Evolutionary conservation across 345 rosid species (phyloP).

Genomic region (Gossypium bickii): DNA sequence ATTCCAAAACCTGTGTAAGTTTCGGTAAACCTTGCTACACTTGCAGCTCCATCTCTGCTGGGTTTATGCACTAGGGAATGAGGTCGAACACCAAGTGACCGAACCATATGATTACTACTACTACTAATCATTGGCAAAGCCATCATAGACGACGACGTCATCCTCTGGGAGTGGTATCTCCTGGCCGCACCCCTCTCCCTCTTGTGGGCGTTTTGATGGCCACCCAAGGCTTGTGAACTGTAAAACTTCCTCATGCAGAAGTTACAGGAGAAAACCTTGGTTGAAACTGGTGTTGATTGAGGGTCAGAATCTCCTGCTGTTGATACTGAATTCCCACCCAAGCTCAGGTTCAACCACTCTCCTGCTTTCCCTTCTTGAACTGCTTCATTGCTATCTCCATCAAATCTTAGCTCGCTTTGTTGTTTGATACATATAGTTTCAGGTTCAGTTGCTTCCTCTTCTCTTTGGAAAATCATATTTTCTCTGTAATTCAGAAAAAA

Average conservation of each 20-base stretch:
- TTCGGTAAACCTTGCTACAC: constrained; percentile 43
- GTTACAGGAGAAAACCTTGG: constrained; percentile 61
- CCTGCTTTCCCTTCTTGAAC: constrained; percentile 27
- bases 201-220: constrained; percentile 83
- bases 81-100: constrained; percentile 54
- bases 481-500: background rate
- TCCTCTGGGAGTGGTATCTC: constrained; percentile 56
- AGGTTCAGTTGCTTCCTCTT: constrained; percentile 24
- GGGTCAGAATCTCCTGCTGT: constrained; percentile 35
- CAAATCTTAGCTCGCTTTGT: constrained; percentile 14
- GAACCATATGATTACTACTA: constrained; percentile 23
- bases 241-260: constrained; percentile 73
- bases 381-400: constrained; percentile 19
- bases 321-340: constrained; percentile 42
- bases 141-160: constrained; percentile 32
- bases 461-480: constrained; percentile 40
- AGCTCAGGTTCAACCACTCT: constrained; percentile 64
- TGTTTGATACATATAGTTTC: constrained; percentile 22
- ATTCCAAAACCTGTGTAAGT: constrained; percentile 29
- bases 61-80: constrained; percentile 55
- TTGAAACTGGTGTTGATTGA: constrained; percentile 29
- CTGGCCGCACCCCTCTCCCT: constrained; percentile 65
- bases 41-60: constrained; percentile 39
- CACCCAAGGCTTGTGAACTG: constrained; percentile 75
- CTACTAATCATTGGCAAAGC: constrained; percentile 29